Evolutionary conservation across 192 early-diverging fungal genomes (phyloP), one percentile per base, ranked within the genome.

Genomic region (Martensiomyces pterosporus): DNA sequence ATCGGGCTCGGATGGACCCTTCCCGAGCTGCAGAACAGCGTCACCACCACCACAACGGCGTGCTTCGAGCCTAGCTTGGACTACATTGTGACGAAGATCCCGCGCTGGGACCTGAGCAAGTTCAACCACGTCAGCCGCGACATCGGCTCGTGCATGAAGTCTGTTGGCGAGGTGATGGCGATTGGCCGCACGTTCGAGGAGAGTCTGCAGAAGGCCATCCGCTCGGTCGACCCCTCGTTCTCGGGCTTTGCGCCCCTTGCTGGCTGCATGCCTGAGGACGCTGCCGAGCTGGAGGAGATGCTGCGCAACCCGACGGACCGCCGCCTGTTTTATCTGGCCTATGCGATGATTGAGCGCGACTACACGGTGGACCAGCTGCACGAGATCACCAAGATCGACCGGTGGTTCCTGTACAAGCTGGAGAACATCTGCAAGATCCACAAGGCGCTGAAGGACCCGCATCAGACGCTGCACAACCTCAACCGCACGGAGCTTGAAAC

Each of bases 101-200:
- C 95, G 53, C 83, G 93, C 25, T 98, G 95, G 95, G 95, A 98
- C 67, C 76, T 98, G 43, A 79, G 63, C 43, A 98, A 98, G 74
- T 98, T 98, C 71, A 80, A 87, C 44, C 88, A 88, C 60, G 95
- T 98, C 19, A 77, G 79, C 49, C 83, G 85, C 57, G 81, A 89
- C 38, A 80, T 93, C 40, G 90, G 90, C 13, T 86, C 84, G 17
- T 80, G 84, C 34, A 97, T 97, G 93, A 98, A 98, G 74, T 85
- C 82, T 52, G 95, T 98, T 2, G 95, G 95, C 46, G 95, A 98
- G 59, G 93, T 98, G 44, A 98, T 98, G 95, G 92, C 91, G 4
- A 94, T 98, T 64, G 95, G 93, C 15, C 83, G 95, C 41, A 95
- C 91, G 0, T 98, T 91, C 49, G 95, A 98, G 70, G 95, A 98